These are phyloP conservation scores for Babesia microti DNA, from an alignment of 169 alveolate genomes.

Conservation along the genomic window DNA sequence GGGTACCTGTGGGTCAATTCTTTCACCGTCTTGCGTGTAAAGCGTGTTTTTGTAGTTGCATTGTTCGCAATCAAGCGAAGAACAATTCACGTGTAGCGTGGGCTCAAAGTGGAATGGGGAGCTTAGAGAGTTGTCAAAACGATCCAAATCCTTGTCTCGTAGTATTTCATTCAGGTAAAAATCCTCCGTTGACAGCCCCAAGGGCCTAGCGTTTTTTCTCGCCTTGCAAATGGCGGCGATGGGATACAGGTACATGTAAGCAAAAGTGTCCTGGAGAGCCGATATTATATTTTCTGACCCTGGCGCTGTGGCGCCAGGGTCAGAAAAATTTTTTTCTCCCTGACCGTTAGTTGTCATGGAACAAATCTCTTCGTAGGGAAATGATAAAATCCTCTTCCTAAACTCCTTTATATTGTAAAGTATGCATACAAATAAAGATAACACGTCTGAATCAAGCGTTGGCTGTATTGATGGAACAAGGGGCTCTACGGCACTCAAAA, in stretches of 20 bases:
- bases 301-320: too few relatives aligned
- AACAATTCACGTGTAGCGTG: neutral
- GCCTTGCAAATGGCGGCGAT: conserved; percentile 57
- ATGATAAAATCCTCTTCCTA: conserved; percentile 51
- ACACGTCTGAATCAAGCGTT: conserved; percentile 51
- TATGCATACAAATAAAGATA: conserved; percentile 50
- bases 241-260: conserved; percentile 73
- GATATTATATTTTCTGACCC: conserved; percentile 46
- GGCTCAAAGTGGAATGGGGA: neutral
- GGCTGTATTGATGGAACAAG: conserved; percentile 57
- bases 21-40: conserved; percentile 27
- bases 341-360: conserved; percentile 25
- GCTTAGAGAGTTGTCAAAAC: conserved; percentile 1
- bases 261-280: conserved; percentile 71
- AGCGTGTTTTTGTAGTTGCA: conserved; percentile 25
- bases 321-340: conserved; percentile 10
- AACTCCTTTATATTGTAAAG: conserved; percentile 67
- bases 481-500: conserved; percentile 36
- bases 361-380: conserved; percentile 3
- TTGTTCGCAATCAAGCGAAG: conserved; percentile 1
- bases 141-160: conserved; percentile 6
- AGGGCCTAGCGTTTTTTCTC: conserved; percentile 21
- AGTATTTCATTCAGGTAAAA: conserved; percentile 35
- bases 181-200: conserved; percentile 15
- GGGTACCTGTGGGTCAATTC: conserved; percentile 52